Evolutionary conservation across 1,139 yeast species (phyloP), one percentile per base, ranked within the genome.

Genomic region (Protomyces pachydermus): DNA sequence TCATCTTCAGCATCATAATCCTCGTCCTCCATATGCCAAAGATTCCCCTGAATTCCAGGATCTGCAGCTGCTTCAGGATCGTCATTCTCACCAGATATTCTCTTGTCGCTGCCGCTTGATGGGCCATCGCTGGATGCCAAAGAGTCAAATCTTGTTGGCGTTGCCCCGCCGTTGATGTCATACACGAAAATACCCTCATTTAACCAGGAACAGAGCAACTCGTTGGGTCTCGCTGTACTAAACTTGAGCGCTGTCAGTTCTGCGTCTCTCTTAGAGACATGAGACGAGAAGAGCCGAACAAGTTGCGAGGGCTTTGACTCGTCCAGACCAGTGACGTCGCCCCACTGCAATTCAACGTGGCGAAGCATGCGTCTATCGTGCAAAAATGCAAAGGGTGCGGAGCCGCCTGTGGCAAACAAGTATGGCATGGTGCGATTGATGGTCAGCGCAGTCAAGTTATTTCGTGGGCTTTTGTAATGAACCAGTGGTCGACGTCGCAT

Each of bases 171-270:
- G 8, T 28, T 28, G 32, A 68, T 68, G 50, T 68, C 65, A 46
- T 67, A 68, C 32, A 68, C 50, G 51, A 65, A 64, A 14, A 68
- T 60, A 5, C 46, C 63, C 16, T 68, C 67, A 10, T 66, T 65
- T 10, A 67, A 56, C 69, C 70, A 68, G 48, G 68, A 67, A 10
- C 68, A 66, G 25, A 68, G 39, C n/a, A 68, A 46, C 35, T 68
- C 69, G 20, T 52, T 56, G 18, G 69, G 68, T n/a, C 56, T 53
- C 9, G 61, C 58, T 8, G 50, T 54, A 10, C 68, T 64, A 25
- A 67, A 67, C 18, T 61, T 61, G 10, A 68, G 61, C 12, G 64
- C 42, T 1, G 70, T 67, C 18, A 67, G 39, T 46, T 67, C 67
- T 35, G 58, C 52, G 1, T 63, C 64, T 3, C 60, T 52, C 9